phyloP scores from a whole-genome alignment of 2,329 filamentous ascomycete species.

The Penicillium nordicum region DNA sequence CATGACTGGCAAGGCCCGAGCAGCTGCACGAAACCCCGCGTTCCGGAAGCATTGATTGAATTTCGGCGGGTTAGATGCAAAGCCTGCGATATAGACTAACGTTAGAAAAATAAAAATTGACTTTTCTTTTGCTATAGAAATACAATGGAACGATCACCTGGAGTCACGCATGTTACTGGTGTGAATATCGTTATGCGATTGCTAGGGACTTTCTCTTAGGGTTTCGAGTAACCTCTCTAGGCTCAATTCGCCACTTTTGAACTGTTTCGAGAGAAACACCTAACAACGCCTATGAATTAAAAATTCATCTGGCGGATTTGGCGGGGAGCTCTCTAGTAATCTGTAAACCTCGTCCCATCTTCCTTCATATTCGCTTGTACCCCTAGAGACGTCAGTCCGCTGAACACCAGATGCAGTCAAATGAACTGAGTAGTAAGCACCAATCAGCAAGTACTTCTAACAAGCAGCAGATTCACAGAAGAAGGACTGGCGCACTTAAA shows the following conservation, averaged over 20 bases:
- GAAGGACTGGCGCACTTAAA: background rate
- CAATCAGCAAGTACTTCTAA: background rate
- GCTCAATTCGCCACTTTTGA: background rate
- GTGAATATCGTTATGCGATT: too few species aligned
- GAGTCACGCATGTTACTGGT: background rate
- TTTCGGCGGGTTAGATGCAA: background rate
- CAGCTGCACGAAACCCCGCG: background rate
- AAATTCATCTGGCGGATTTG: background rate
- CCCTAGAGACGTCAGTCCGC: background rate
- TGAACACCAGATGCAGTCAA: background rate
- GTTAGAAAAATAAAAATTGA: background rate
- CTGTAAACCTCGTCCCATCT: background rate
- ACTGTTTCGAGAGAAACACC: background rate
- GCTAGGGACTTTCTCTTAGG: background rate
- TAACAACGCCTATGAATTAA: background rate
- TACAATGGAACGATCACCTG: background rate
- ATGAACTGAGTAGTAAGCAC: background rate
- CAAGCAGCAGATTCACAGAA: background rate
- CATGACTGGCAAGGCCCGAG: background rate
- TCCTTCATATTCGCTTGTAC: background rate
- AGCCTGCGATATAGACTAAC: background rate
- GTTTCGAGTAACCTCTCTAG: background rate
- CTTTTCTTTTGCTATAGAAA: background rate
- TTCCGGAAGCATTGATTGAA: background rate
- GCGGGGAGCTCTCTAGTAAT: background rate